A percentile compares a stretch with the other conserved stretches of the same genome.
phyloP scores from a whole-genome alignment of 1,284 basidiomycete genomes.

The Microstroma glucosiphilum region DNA sequence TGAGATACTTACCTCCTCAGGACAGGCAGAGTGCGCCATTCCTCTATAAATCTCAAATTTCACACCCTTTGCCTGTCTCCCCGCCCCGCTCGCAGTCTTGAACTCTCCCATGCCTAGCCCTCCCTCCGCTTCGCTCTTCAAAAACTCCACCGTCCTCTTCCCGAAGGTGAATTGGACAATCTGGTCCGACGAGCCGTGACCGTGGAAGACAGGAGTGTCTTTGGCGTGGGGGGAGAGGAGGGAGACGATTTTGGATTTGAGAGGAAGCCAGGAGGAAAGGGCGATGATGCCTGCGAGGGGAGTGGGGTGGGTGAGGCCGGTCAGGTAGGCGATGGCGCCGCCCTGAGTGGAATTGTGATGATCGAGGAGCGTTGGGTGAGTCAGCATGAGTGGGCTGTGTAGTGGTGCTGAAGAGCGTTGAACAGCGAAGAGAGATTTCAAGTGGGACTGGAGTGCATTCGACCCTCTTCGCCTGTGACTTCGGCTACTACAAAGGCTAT shows the following conservation, averaged over 20 bases:
- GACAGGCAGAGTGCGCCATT: constrained; percentile 47
- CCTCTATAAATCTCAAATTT: constrained; percentile 35
- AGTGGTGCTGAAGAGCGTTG: too few species aligned
- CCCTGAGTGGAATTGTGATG: constrained; percentile 26
- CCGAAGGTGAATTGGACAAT: constrained; percentile 43
- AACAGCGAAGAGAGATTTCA: too few species aligned
- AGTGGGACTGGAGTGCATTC: too few species aligned
- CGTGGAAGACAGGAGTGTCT: constrained; percentile 41
- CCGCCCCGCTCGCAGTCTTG: constrained; percentile 7
- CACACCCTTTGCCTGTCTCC: constrained; percentile 14
- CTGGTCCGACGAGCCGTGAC: constrained; percentile 42
- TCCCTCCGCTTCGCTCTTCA: constrained; percentile 17
- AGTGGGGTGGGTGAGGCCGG: constrained; percentile 30
- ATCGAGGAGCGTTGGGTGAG: too few species aligned
- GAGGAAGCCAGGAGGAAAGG: constrained; percentile 46
- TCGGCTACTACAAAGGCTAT: constrained; percentile 69
- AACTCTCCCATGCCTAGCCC: constrained; percentile 24
- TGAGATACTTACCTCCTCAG: constrained; percentile 33
- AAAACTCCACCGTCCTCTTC: constrained; percentile 23
- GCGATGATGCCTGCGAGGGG: constrained; percentile 39
- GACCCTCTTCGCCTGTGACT: background rate
- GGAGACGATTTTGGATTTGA: constrained; percentile 34
- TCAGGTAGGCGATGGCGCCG: constrained; percentile 42
- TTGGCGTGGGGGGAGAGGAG: constrained; percentile 23
- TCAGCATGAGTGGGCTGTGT: too few species aligned